These are phyloP conservation scores for Pogostemon cablin DNA, from an alignment of 257 asterid species.

Conservation along the genomic window DNA sequence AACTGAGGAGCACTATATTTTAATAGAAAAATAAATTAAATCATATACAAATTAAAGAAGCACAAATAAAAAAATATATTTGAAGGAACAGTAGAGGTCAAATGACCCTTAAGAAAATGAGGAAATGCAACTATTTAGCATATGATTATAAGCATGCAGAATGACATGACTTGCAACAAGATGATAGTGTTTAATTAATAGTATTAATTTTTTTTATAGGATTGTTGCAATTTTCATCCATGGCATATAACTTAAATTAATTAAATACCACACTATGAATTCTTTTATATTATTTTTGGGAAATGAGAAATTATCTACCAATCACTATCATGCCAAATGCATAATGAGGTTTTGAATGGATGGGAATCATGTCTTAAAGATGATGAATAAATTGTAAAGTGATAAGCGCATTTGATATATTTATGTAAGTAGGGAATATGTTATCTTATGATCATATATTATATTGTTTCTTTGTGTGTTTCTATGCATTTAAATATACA, in stretches of 20 bases:
- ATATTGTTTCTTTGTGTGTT: not conserved
- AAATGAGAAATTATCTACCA: conserved; percentile 3
- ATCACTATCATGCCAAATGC: conserved; percentile 30
- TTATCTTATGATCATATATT: not conserved
- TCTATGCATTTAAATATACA: not conserved
- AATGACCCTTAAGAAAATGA: conserved; percentile 13
- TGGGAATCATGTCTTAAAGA: conserved; percentile 19
- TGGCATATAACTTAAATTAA: not conserved
- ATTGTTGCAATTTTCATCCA: not conserved
- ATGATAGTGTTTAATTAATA: not conserved
- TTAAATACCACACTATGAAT: not conserved
- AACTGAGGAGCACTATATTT: too few relatives aligned
- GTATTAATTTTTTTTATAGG: not conserved
- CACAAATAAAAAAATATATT: too few relatives aligned
- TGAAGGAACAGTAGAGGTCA: too few relatives aligned
- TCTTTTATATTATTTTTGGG: not conserved
- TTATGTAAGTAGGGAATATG: not conserved
- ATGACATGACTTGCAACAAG: not conserved
- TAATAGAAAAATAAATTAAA: too few relatives aligned
- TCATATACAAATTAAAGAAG: too few relatives aligned
- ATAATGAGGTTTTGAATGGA: conserved; percentile 13
- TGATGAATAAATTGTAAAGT: conserved; percentile 26
- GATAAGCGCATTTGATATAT: conserved; percentile 4
- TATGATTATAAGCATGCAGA: conserved; percentile 21
- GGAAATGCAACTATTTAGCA: conserved; percentile 13